phyloP scores from a whole-genome alignment of 2,329 filamentous ascomycete genomes.

The Trichoderma asperellum region DNA sequence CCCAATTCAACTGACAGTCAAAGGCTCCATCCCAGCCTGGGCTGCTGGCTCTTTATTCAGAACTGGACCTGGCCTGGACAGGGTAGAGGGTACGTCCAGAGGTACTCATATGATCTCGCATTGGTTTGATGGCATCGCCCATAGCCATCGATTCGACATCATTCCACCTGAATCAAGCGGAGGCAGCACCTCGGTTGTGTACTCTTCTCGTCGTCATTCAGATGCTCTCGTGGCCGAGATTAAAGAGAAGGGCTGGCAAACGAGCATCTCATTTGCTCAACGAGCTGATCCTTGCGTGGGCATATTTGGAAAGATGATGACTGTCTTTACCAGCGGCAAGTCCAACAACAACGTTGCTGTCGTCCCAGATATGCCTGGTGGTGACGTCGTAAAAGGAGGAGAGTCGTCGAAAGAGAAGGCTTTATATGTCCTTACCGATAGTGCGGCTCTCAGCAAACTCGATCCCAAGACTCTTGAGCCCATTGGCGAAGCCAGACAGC shows the following conservation, averaged over 20 bases:
- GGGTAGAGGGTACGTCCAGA: slow-evolving; percentile 59
- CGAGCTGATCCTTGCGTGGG: slow-evolving; percentile 74
- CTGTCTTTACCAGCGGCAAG: slow-evolving; percentile 52
- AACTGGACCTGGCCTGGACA: slow-evolving; percentile 71
- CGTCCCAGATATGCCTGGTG: slow-evolving; percentile 61
- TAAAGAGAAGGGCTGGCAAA: slow-evolving; percentile 60
- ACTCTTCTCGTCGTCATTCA: slow-evolving; percentile 71
- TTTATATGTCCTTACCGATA: slow-evolving; percentile 40
- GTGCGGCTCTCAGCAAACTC: slow-evolving; percentile 65
- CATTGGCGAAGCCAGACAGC: slow-evolving; percentile 64
- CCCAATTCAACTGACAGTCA: slow-evolving; percentile 65
- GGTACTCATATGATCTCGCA: slow-evolving; percentile 68
- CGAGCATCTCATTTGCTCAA: slow-evolving; percentile 68
- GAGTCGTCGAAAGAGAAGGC: slow-evolving; percentile 24
- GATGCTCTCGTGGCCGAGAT: slow-evolving; percentile 66
- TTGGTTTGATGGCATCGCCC: slow-evolving; percentile 81
- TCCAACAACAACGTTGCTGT: slow-evolving; percentile 68
- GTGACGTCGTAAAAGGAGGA: slow-evolving; percentile 42
- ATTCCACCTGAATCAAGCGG: slow-evolving; percentile 43
- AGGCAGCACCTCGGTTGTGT: slow-evolving; percentile 55
- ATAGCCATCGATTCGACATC: slow-evolving; percentile 75
- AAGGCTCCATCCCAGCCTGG: slow-evolving; percentile 71
- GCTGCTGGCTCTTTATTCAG: slow-evolving; percentile 73
- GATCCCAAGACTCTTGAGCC: slow-evolving; percentile 75
- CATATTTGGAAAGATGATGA: slow-evolving; percentile 72